These are phyloP conservation scores for Penicillium lagena DNA, from an alignment of 495 filamentous ascomycete genomes.

Conservation along the genomic window DNA sequence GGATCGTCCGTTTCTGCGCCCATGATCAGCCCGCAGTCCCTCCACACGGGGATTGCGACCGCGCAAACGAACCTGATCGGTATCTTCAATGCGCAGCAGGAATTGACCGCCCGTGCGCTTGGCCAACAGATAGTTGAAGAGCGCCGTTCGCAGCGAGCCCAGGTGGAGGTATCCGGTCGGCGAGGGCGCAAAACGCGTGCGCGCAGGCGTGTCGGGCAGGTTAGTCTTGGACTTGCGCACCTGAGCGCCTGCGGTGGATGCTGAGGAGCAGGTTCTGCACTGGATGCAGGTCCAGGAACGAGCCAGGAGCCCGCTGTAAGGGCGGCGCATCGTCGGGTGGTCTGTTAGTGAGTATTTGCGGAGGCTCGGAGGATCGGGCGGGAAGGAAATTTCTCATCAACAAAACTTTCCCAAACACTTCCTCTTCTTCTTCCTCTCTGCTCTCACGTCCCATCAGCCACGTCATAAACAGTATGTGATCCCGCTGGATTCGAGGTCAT, in stretches of 20 bases:
- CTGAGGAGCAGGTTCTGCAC: slow-evolving; percentile 27
- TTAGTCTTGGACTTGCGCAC: slow-evolving; percentile 27
- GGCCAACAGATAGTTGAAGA: slow-evolving; percentile 88
- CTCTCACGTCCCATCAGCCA: background rate
- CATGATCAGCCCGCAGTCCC: slow-evolving; percentile 22
- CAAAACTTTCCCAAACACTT: slow-evolving; percentile 16
- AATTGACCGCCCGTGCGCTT: slow-evolving; percentile 90
- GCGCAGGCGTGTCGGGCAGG: slow-evolving; percentile 57
- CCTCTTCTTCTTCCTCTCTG: slow-evolving; percentile 1
- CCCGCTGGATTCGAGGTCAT: background rate
- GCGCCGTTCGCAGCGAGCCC: slow-evolving; percentile 81
- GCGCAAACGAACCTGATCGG: slow-evolving; percentile 65
- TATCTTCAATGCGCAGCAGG: slow-evolving; percentile 87
- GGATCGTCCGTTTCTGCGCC: slow-evolving; percentile 66
- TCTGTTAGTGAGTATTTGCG: slow-evolving; percentile 6
- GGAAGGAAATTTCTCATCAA: slow-evolving; percentile 10
- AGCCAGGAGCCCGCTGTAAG: slow-evolving; percentile 18
- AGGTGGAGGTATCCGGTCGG: slow-evolving; percentile 92
- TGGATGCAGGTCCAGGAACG: slow-evolving; percentile 35
- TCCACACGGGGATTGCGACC: background rate
- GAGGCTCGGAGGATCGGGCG: slow-evolving; percentile 25
- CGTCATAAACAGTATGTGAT: no score
- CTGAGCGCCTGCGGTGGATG: slow-evolving; percentile 12
- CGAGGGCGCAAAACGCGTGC: slow-evolving; percentile 93
- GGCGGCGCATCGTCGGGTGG: slow-evolving; percentile 18